A percentile compares a stretch with the other conserved stretches of the same genome.
Evolutionary conservation across 345 rosid species (phyloP).

Genomic region (Erodium maritimum): DNA sequence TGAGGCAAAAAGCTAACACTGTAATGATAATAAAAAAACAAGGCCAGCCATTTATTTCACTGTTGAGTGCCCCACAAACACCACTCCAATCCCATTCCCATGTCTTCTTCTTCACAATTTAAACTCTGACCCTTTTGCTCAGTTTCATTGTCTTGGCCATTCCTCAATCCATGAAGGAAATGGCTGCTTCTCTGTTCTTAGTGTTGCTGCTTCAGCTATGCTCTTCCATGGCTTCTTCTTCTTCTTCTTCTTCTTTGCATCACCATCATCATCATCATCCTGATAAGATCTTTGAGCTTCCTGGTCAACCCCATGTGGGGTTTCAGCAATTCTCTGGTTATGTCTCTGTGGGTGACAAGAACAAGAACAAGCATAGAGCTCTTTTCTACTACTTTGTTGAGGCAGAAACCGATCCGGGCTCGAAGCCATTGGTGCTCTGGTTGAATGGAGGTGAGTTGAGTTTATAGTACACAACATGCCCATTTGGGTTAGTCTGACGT

Average conservation of each 20-base stretch:
- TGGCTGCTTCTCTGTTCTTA: neutral
- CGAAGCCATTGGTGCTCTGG: slow-evolving; percentile 42
- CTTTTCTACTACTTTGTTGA: slow-evolving; percentile 38
- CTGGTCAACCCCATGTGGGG: slow-evolving; percentile 21
- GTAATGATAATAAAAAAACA: neutral
- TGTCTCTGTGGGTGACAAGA: slow-evolving; percentile 15
- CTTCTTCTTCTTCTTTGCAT: neutral
- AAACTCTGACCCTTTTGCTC: neutral
- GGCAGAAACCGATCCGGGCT: slow-evolving; percentile 20
- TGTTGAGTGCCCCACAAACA: neutral
- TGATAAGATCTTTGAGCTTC: slow-evolving; percentile 15
- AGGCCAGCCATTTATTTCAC: neutral
- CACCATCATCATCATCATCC: neutral
- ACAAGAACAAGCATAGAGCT: slow-evolving; percentile 8
- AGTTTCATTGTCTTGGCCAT: neutral
- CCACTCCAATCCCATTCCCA: neutral
- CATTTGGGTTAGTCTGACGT: too few species aligned
- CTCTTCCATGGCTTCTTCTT: neutral
- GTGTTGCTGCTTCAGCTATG: neutral
- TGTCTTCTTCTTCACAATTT: neutral
- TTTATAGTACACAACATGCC: too few species aligned
- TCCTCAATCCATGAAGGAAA: neutral
- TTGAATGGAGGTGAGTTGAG: slow-evolving; percentile 26
- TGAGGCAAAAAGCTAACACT: neutral
- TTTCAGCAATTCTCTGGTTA: slow-evolving; percentile 31